Percentiles rank a stretch among this genome's conserved stretches.
Conservation (phyloP, 768 basidiomycete genomes). For the Astraeus odoratus region DNA sequence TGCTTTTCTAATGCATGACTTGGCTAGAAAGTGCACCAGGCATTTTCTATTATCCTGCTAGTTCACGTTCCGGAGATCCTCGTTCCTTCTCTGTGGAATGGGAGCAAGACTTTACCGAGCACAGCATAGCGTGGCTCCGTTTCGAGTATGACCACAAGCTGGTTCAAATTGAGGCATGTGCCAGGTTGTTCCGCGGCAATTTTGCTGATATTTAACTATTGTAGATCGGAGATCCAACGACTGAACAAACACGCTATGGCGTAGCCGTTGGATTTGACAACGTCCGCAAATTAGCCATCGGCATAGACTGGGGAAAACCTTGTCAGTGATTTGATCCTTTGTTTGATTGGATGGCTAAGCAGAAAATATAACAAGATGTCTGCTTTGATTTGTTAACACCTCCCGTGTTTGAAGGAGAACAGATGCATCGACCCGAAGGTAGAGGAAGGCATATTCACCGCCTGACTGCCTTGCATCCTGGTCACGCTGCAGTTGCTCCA, state of each 20-base stretch:
- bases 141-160: constrained; percentile 68
- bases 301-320: constrained; percentile 52
- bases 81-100: constrained; percentile 69
- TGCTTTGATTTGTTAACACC: constrained; percentile 65
- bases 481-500: constrained; percentile 54
- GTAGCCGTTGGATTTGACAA: constrained; percentile 50
- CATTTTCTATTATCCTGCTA: constrained; percentile 21
- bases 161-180: constrained; percentile 49
- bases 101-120: constrained; percentile 42
- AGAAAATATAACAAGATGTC: constrained; percentile 37
- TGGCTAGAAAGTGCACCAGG: too few relatives aligned
- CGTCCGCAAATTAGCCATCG: constrained; percentile 54
- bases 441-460: constrained; percentile 46
- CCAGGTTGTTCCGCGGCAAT: not conserved
- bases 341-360: constrained; percentile 8
- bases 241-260: constrained; percentile 41
- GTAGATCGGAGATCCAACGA: constrained; percentile 57
- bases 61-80: constrained; percentile 22
- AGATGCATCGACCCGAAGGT: constrained; percentile 45
- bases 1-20: not conserved
- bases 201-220: not conserved
- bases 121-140: constrained; percentile 45
- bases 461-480: constrained; percentile 47
- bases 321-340: constrained; percentile 36
- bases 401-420: constrained; percentile 53